phyloP scores from a whole-genome alignment of 2,329 filamentous ascomycete genomes.

The Monosporascus sp. region DNA sequence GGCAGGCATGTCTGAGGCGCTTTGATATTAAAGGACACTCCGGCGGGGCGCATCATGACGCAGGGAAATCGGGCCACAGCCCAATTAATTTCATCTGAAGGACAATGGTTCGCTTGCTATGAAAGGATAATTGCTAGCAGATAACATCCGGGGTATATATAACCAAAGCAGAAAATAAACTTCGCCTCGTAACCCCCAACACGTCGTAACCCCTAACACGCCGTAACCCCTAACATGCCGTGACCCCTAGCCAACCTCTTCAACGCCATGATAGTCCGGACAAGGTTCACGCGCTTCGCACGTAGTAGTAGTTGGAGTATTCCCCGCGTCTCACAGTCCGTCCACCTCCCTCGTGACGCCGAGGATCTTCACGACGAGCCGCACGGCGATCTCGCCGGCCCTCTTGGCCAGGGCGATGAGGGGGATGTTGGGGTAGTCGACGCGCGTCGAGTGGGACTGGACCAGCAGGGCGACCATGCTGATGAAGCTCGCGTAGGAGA shows the following conservation, averaged over 20 bases:
- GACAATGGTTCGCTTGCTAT: background rate
- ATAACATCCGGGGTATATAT: background rate
- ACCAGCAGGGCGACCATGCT: slow-evolving; percentile 66
- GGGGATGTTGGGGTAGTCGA: slow-evolving; percentile 50
- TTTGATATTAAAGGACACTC: too few species aligned
- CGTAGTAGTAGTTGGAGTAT: background rate
- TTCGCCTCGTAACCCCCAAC: background rate
- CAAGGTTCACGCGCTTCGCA: background rate
- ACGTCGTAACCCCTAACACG: background rate
- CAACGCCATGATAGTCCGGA: background rate
- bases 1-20: too few species aligned
- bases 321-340: slow-evolving; percentile 4
- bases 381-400: slow-evolving; percentile 13
- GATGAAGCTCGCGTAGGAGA: slow-evolving; percentile 71
- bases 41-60: too few species aligned
- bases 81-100: background rate
- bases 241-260: background rate
- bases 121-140: background rate
- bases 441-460: slow-evolving; percentile 59
- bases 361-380: slow-evolving; percentile 20
- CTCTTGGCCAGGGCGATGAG: slow-evolving; percentile 18
- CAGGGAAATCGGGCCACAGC: too few species aligned
- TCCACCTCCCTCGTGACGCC: slow-evolving; percentile 20
- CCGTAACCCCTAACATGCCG: background rate
- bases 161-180: background rate